Evolutionary conservation across 2,329 filamentous ascomycete genomes (phyloP), one percentile per base, ranked within the genome.

Genomic region (Pestalotiopsis sp.): DNA sequence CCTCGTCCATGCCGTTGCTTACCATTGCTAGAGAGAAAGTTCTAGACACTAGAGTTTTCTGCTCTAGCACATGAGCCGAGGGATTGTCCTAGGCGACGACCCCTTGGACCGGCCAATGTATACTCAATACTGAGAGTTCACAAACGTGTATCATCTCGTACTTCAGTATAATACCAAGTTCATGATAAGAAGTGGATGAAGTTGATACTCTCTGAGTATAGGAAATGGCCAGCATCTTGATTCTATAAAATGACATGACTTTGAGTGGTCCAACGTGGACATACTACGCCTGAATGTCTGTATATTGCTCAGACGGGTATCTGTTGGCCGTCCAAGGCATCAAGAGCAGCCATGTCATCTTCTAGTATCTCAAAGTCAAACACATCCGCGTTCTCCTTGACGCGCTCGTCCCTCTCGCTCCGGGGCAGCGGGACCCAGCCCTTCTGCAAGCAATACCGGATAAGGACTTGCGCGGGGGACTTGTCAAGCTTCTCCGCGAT

Each of bases 391-490:
- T 92, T 92, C 68, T 85, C 82, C 65, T 79, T 82, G 71, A 93
- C 92, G 12, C 89, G 83, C 11, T 84, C 85, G 0, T 84, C 82
- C 2, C 83, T 86, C 66, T 88, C 87, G 69, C 89, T 91, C 82
- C 93, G 93, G 23, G 90, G 90, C 68, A 93, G 78, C 20, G 91
- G 90, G 17, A 90, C 85, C 87, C 89, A 92, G 11, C 83, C 85
- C 80, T 92, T 93, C 75, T 94, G 90, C 75, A 94, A 78, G 70
- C 87, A 87, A 76, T 91, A 94, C 69, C 91, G 85, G 20, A 94
- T 83, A 71, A 94, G 80, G 4, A 93, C 81, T 79, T 94, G 91
- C 36, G 88, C 87, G 1, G 89, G 85, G 9, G 85, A 85, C 76
- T 88, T 91, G 52, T 79, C 80, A 76, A 92, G 86, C 75, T 88